Percentiles rank a stretch among this genome's conserved stretches.
Conservation (phyloP, 805 yeast species). For the Suhomyces faveliae region DNA sequence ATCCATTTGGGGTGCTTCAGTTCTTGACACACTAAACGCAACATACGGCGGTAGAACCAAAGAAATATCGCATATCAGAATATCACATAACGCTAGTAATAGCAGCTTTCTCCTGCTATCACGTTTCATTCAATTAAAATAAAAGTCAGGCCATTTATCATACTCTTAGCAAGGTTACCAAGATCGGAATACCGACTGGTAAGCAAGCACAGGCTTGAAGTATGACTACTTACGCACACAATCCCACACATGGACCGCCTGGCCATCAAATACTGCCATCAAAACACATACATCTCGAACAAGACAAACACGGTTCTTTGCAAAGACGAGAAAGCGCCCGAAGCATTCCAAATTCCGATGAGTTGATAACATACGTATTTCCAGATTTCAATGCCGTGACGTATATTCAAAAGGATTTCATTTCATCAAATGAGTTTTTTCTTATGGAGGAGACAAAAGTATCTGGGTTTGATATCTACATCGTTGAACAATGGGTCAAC, state of each 20-base stretch:
- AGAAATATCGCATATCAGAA: not conserved
- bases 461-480: constrained; percentile 81
- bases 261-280: constrained; percentile 1
- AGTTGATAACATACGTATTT: constrained; percentile 39
- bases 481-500: constrained; percentile 94
- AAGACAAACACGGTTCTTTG: not conserved
- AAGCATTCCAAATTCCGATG: constrained; percentile 5
- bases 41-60: not conserved
- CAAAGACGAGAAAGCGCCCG: constrained; percentile 2
- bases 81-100: not conserved
- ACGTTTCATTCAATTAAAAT: not conserved
- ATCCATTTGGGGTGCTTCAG: not conserved
- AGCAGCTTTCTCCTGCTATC: not conserved
- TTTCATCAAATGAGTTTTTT: constrained; percentile 34
- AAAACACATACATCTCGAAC: not conserved
- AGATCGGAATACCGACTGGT: not conserved
- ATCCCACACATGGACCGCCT: not conserved
- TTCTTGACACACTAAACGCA: not conserved
- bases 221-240: constrained; percentile 1
- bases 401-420: constrained; percentile 41
- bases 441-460: constrained; percentile 47
- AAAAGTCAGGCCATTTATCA: not conserved
- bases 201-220: not conserved
- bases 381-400: constrained; percentile 61
- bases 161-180: not conserved